A percentile compares a stretch with the other conserved stretches of the same genome.
Conservation (phyloP, 2,329 filamentous ascomycete genomes). For the Penicillium sp. region DNA sequence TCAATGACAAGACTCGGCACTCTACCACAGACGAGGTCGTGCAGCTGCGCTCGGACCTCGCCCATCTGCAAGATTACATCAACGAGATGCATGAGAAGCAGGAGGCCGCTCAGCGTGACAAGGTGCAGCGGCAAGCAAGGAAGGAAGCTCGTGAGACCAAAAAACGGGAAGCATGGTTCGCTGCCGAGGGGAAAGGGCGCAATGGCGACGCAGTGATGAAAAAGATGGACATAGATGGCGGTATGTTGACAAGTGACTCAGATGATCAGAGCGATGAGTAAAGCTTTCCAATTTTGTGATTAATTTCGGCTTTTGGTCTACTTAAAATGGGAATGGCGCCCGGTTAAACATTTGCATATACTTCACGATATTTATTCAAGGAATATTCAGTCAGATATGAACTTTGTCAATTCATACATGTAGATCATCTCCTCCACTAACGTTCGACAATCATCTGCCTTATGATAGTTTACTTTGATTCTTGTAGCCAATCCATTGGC, state of each 20-base stretch:
- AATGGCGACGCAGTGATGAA: conserved; percentile 43
- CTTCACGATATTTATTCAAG: background rate
- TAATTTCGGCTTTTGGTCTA: background rate
- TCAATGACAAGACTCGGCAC: conserved; percentile 39
- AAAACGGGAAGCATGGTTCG: conserved; percentile 46
- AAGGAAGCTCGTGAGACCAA: conserved; percentile 43
- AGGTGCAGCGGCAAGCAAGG: conserved; percentile 35
- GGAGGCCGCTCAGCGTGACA: conserved; percentile 33
- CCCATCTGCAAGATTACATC: conserved; percentile 38
- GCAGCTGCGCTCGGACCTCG: conserved; percentile 37
- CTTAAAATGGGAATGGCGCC: background rate
- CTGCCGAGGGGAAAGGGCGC: conserved; percentile 45
- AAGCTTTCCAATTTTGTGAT: background rate
- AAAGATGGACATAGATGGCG: conserved; percentile 40
- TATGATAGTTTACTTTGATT: too few species aligned
- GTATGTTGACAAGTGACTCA: conserved; percentile 32
- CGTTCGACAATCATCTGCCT: too few species aligned
- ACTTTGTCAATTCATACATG: background rate
- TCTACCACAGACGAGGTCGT: conserved; percentile 36
- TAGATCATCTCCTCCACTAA: background rate
- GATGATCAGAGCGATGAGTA: conserved; percentile 39
- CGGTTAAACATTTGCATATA: background rate
- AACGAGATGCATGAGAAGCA: conserved; percentile 42
- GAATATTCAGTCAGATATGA: background rate
- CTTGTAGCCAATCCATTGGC: too few species aligned